Evolutionary conservation across 1,139 yeast genomes (phyloP).

Genomic region (Kodamaea anthophila): DNA sequence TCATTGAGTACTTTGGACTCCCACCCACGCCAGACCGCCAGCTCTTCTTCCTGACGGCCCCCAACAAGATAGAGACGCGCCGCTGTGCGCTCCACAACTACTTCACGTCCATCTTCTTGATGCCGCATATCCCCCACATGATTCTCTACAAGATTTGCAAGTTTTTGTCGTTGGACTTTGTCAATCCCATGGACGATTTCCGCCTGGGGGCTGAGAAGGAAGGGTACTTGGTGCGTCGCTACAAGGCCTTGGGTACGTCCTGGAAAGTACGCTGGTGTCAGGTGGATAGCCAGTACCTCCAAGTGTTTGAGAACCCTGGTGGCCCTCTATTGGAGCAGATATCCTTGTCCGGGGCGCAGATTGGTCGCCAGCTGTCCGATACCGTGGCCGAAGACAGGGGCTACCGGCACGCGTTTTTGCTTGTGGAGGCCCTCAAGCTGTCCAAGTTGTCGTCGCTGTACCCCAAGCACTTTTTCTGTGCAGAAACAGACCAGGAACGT

Average conservation of each 20-base stretch:
- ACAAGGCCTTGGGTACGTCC: conserved; percentile 47
- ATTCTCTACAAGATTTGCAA: conserved; percentile 52
- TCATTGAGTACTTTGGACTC: conserved; percentile 51
- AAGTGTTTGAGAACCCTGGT: conserved; percentile 55
- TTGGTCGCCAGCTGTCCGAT: conserved; percentile 59
- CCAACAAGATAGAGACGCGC: conserved; percentile 60
- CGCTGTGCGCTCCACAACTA: conserved; percentile 52
- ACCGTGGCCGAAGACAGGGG: conserved; percentile 64
- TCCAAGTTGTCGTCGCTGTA: conserved; percentile 46
- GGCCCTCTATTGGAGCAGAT: conserved; percentile 56
- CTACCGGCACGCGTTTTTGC: conserved; percentile 69
- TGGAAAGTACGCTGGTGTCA: conserved; percentile 79
- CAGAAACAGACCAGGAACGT: conserved; percentile 75
- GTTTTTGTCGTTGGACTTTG: conserved; percentile 63
- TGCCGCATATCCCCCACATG: conserved; percentile 56
- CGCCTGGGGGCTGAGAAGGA: conserved; percentile 55
- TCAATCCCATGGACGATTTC: conserved; percentile 57
- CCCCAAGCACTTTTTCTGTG: conserved; percentile 68
- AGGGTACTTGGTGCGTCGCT: conserved; percentile 63
- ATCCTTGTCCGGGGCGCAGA: conserved; percentile 50
- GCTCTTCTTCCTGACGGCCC: conserved; percentile 52
- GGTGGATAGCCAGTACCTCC: conserved; percentile 58
- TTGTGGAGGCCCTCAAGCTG: conserved; percentile 57
- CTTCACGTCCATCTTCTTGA: conserved; percentile 51
- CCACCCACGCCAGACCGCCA: conserved; percentile 59